Base-by-base conservation (phyloP, 208 protist genomes). In the Balamuthia mandrillaris region DNA sequence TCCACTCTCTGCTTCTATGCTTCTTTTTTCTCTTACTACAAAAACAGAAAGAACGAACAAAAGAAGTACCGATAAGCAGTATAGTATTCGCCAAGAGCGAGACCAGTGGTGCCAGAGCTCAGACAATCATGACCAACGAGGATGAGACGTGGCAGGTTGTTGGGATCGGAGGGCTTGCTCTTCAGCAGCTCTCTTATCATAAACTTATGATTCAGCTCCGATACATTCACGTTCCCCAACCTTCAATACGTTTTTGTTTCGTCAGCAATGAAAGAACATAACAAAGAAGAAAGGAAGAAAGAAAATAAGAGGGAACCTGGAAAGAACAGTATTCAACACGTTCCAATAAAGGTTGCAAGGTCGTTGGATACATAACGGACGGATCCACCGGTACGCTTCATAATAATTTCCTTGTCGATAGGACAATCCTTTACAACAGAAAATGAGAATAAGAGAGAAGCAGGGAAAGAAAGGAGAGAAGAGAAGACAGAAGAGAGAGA, bases 371-470 rank as follows among this genome's bases (percentile, higher is more conserved):
- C n/a, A n/a, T n/a, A n/a, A n/a, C n/a, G n/a, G n/a, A n/a, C n/a
- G n/a, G n/a, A n/a, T n/a, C n/a, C n/a, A n/a, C n/a, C n/a, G n/a
- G n/a, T 79, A 79, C 41, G 70, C 70, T 49, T 42, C 70, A 18
- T 79, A 42, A 58, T 44, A 79, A 21, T 79, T 49, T 42, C 70
- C 70, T 31, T 79, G 70, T 31, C 58, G 47, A 58, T 60, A 52
- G 31, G 70, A 42, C 41, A 79, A 42, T 2, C 66, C 66, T 77
- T 24, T 33, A n/a, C 29, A 7, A 9, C 1, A 3, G 21, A 49
- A 74, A 21, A 74, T 31, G 65, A 6, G 7, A 29, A 6, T 4
- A 35, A 42, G 2, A 66, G 29, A 7, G 58, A 6, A 66, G n/a
- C 2, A 29, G 3, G 18, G 7, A n/a, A 66, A 33, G 2, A 3